Conservation (phyloP, 176 grass and related monocot genomes). For the Oryza glumipatula region DNA sequence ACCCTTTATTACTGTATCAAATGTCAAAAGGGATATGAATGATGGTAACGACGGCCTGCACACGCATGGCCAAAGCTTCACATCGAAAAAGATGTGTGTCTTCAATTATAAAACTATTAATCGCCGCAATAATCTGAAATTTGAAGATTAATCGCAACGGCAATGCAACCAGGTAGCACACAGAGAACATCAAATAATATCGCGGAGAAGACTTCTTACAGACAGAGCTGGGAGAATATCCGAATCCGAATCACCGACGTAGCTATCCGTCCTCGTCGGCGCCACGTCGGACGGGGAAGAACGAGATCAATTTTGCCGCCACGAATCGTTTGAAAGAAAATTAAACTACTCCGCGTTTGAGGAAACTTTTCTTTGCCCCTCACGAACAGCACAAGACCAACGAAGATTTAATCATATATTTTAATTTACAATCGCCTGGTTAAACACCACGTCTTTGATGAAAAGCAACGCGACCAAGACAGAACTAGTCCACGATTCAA, state of each 20-base stretch:
- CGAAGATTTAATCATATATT: background rate
- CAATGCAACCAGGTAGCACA: background rate
- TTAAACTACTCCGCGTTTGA: background rate
- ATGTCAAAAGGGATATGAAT: constrained; percentile 37
- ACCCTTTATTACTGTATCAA: background rate
- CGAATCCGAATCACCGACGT: background rate
- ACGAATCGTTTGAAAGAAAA: background rate
- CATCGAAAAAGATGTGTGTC: background rate
- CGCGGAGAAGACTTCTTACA: background rate
- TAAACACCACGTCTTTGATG: background rate
- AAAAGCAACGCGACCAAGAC: constrained; percentile 4
- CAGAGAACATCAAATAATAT: background rate
- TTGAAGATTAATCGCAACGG: background rate
- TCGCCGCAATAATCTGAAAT: background rate
- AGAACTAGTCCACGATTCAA: constrained; percentile 34
- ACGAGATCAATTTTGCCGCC: constrained; percentile 7
- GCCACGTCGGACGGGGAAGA: constrained; percentile 11
- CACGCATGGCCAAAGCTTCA: background rate
- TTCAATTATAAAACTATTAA: background rate
- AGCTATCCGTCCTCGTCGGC: background rate
- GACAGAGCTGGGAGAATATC: background rate
- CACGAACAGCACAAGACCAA: background rate
- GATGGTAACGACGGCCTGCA: background rate
- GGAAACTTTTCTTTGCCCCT: background rate
- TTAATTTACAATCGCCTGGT: background rate